Conservation (phyloP, 148 eudicot genomes). For the Beta vulgaris region DNA sequence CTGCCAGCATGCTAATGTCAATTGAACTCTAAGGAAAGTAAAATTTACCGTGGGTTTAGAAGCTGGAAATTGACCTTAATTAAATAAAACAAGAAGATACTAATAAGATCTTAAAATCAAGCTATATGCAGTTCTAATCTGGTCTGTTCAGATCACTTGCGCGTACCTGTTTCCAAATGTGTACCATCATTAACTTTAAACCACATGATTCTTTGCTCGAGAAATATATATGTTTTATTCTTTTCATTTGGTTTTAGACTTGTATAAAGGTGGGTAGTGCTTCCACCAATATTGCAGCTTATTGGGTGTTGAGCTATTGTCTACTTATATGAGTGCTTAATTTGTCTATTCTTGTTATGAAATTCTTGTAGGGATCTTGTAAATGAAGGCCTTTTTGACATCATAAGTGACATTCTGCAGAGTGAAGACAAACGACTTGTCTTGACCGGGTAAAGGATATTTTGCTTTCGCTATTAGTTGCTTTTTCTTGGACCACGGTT, state of each 20-base stretch:
- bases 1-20: not conserved
- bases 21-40: not conserved
- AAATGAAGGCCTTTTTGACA: slow-evolving; percentile 80
- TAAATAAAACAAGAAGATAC: not conserved
- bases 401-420: slow-evolving; percentile 68
- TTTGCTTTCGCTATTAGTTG: not conserved
- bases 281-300: not conserved
- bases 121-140: not conserved
- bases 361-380: slow-evolving; percentile 72
- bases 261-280: not conserved
- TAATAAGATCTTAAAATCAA: not conserved
- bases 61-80: not conserved
- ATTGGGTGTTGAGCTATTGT: not conserved
- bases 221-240: not conserved
- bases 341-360: slow-evolving; percentile 5
- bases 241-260: not conserved
- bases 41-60: not conserved
- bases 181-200: not conserved
- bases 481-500: not conserved
- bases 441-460: slow-evolving; percentile 66
- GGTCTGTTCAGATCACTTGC: not conserved
- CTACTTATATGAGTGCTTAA: slow-evolving; percentile 4
- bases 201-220: not conserved
- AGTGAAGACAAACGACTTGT: slow-evolving; percentile 72
- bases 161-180: not conserved